Conservation (phyloP, 2,329 filamentous ascomycete species). For the Zymoseptoria tritici region DNA sequence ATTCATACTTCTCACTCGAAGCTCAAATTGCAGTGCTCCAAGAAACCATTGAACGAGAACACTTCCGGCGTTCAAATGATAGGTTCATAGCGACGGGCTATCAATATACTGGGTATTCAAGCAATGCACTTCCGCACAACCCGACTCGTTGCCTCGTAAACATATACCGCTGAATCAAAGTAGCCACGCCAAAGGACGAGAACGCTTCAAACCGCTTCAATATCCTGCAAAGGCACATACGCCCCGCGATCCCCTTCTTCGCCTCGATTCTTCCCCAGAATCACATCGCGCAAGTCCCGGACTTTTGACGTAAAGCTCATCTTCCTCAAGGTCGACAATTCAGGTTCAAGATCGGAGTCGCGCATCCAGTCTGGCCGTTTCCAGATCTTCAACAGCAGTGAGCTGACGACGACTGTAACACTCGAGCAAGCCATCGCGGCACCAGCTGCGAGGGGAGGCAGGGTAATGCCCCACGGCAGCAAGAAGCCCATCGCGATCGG, state of each 20-base stretch:
- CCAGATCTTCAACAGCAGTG: constrained; percentile 81
- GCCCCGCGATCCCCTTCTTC: constrained; percentile 32
- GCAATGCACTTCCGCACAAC: background rate
- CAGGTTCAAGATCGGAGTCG: constrained; percentile 15
- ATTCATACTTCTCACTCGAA: too few relatives aligned
- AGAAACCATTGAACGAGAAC: too few relatives aligned
- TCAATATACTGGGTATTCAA: background rate
- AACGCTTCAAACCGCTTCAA: constrained; percentile 24
- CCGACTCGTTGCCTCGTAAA: background rate
- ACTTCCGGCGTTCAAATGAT: background rate
- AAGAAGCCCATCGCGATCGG: constrained; percentile 97
- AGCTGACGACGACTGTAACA: constrained; percentile 81
- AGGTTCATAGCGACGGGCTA: background rate
- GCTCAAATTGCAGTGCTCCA: too few relatives aligned
- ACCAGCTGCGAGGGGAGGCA: constrained; percentile 91
- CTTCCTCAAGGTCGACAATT: constrained; percentile 3
- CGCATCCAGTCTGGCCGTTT: constrained; percentile 74
- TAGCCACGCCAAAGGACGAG: too few relatives aligned
- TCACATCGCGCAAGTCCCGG: constrained; percentile 10
- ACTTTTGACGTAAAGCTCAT: constrained; percentile 8
- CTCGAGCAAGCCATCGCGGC: constrained; percentile 89
- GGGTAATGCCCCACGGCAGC: constrained; percentile 75
- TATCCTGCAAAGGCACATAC: constrained; percentile 41
- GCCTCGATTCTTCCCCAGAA: constrained; percentile 26
- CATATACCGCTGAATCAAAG: background rate